These are phyloP conservation scores for Fragaria ananassa DNA, from an alignment of 306 rosid genomes.

Conservation along the genomic window DNA sequence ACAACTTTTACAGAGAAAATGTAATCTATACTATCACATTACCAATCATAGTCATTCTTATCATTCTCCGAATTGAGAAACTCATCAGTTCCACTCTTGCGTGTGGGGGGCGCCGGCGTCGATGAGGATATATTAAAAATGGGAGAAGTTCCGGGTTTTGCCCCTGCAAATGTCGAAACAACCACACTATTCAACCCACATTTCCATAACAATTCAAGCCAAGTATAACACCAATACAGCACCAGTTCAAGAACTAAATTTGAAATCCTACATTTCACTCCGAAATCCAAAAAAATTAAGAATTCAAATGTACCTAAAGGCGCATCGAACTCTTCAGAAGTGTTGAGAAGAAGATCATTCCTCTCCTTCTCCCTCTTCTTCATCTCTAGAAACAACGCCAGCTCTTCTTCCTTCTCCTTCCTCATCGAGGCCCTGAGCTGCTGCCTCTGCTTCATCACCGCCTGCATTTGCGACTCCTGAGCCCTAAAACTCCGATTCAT, in stretches of 20 bases:
- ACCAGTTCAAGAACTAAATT: background rate
- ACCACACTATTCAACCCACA: background rate
- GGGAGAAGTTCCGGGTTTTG: constrained; percentile 56
- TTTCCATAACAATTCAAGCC: background rate
- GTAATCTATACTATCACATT: constrained; percentile 24
- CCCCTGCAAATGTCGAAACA: constrained; percentile 40
- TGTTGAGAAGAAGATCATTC: constrained; percentile 70
- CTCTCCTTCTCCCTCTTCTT: constrained; percentile 87
- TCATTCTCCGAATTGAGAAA: constrained; percentile 76
- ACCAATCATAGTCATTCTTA: constrained; percentile 93
- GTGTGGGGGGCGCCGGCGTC: constrained; percentile 51
- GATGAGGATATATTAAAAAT: constrained; percentile 57
- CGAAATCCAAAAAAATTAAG: background rate
- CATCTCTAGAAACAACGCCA: constrained; percentile 81
- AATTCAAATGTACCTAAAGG: constrained; percentile 46
- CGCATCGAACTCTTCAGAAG: constrained; percentile 64
- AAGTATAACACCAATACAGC: background rate
- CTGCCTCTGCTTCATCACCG: constrained; percentile 62
- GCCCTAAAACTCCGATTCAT: constrained; percentile 95
- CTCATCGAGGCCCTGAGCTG: constrained; percentile 43
- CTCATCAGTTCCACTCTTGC: constrained; percentile 66
- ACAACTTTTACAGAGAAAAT: background rate
- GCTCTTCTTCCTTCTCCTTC: constrained; percentile 88
- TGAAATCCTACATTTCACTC: background rate
- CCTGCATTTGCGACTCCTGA: constrained; percentile 68